phyloP scores from a whole-genome alignment of 202 grass and related monocot species.

The Eragrostis tef region DNA sequence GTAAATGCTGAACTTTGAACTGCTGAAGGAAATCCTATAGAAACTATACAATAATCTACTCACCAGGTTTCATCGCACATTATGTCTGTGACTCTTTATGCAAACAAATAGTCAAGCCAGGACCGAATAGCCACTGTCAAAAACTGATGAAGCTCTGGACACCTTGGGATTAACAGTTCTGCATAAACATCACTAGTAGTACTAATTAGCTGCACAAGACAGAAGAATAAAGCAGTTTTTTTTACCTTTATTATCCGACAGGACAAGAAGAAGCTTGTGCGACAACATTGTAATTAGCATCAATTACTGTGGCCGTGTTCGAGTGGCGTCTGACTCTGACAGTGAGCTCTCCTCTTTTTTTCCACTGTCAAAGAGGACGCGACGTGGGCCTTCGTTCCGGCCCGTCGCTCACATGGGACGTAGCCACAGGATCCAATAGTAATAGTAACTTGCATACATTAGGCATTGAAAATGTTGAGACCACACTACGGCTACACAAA shows the following conservation, averaged over 20 bases:
- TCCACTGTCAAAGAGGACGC: background rate
- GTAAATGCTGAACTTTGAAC: no score
- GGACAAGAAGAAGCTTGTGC: background rate
- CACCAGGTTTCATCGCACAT: no score
- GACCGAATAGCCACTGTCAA: no score
- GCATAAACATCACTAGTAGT: background rate
- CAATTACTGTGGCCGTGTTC: constrained; percentile 35
- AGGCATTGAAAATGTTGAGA: background rate
- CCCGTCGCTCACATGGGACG: constrained; percentile 25
- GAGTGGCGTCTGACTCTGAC: constrained; percentile 19
- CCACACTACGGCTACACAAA: background rate
- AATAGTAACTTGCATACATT: background rate
- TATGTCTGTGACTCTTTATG: no score
- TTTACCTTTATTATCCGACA: constrained; percentile 18
- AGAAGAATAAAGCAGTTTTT: background rate
- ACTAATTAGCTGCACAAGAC: background rate
- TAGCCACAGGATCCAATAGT: constrained; percentile 41
- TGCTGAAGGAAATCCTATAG: no score
- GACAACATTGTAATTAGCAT: constrained; percentile 16
- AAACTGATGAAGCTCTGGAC: constrained; percentile 2
- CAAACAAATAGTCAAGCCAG: background rate
- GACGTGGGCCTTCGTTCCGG: background rate
- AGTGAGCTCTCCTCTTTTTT: background rate
- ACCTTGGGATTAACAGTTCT: background rate
- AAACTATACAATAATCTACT: no score